Evolutionary conservation across 306 rosid genomes (phyloP).

Genomic region (Vachellia collinsii): DNA sequence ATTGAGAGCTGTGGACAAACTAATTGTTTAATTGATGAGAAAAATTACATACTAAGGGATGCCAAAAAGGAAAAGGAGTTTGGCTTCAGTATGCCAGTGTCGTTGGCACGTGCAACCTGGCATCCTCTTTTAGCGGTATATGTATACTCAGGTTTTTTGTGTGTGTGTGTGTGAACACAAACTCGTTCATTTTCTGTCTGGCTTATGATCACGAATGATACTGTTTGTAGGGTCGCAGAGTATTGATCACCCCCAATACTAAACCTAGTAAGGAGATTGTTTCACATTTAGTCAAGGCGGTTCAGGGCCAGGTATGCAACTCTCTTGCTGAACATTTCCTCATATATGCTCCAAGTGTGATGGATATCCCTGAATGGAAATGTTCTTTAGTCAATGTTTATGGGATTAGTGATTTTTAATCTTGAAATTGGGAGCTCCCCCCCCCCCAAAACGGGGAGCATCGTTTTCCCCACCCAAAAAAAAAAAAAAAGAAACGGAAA

Average conservation of each 20-base stretch:
- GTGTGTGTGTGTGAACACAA: constrained; percentile 2
- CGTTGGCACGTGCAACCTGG: constrained; percentile 68
- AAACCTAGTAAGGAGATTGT: constrained; percentile 82
- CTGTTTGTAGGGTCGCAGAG: constrained; percentile 74
- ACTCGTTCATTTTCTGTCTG: constrained; percentile 33
- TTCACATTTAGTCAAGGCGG: constrained; percentile 72
- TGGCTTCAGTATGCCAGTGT: constrained; percentile 85
- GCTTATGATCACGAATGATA: constrained; percentile 27
- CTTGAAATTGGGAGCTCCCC: neutral
- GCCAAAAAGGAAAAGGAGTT: constrained; percentile 87
- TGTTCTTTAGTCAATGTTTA: neutral
- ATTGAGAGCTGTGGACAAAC: constrained; percentile 95
- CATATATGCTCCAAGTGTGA: constrained; percentile 6
- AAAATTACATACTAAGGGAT: constrained; percentile 73
- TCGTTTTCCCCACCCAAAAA: too few relatives aligned
- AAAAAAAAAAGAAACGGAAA: too few relatives aligned
- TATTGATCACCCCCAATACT: constrained; percentile 78
- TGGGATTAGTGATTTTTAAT: constrained; percentile 2
- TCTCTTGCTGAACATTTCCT: constrained; percentile 27
- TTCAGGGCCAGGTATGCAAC: constrained; percentile 74
- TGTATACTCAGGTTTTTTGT: neutral
- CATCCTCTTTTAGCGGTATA: constrained; percentile 73
- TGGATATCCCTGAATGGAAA: constrained; percentile 20
- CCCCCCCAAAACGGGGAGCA: too few relatives aligned
- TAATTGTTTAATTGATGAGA: constrained; percentile 86